Conservation (phyloP, 345 rosid species). For the Erucastrum elatum region DNA sequence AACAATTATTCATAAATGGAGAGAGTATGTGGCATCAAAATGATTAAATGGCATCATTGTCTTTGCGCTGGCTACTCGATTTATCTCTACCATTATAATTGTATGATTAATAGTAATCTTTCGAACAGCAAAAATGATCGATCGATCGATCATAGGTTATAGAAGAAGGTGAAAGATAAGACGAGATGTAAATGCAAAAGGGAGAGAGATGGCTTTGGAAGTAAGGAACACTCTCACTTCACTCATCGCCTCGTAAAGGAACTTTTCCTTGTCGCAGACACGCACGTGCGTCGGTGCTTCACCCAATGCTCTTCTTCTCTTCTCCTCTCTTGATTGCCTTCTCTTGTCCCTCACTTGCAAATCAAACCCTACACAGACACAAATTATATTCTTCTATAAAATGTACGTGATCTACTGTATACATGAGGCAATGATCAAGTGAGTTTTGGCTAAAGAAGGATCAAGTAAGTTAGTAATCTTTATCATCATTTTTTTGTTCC, state of each 20-base stretch:
- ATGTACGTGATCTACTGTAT: not conserved
- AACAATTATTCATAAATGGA: too few relatives aligned
- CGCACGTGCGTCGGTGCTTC: conserved; percentile 63
- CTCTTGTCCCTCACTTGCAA: not conserved
- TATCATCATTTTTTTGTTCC: conserved; percentile 15
- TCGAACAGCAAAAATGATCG: not conserved
- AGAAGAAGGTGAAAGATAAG: not conserved
- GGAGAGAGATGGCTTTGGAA: conserved; percentile 32
- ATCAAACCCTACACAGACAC: conserved; percentile 1
- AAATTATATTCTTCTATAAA: not conserved
- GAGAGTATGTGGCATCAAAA: not conserved
- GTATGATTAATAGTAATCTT: not conserved
- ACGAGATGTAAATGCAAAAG: conserved; percentile 11
- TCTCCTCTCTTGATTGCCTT: conserved; percentile 33
- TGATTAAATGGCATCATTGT: not conserved
- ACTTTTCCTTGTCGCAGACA: conserved; percentile 40
- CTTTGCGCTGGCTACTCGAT: not conserved
- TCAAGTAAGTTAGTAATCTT: not conserved
- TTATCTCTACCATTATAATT: not conserved
- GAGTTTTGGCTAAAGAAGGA: not conserved
- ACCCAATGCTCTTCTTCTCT: conserved; percentile 53
- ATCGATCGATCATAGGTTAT: conserved; percentile 6
- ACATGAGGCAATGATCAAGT: conserved; percentile 1
- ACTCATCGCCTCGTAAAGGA: conserved; percentile 65
- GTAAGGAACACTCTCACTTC: conserved; percentile 36